Conservation (phyloP, 768 basidiomycete species). For the Lentinula detonsa region DNA sequence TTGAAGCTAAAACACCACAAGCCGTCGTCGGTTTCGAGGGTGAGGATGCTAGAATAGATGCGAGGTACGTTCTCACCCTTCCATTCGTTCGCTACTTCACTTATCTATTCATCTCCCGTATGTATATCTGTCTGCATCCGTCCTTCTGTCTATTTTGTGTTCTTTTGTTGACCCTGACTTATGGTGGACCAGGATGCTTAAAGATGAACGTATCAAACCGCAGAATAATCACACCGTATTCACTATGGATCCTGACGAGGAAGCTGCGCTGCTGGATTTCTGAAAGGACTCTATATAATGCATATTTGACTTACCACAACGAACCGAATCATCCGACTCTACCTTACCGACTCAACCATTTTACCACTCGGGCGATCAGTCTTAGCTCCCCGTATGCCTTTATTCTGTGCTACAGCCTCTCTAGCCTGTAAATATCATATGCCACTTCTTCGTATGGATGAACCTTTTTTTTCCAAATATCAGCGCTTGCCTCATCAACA, state of each 20-base stretch:
- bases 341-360: too few species aligned
- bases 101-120: not conserved
- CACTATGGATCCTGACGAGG: slow-evolving; percentile 25
- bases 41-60: slow-evolving; percentile 84
- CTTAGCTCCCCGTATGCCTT: too few species aligned
- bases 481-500: not conserved
- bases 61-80: slow-evolving; percentile 48
- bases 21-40: slow-evolving; percentile 84
- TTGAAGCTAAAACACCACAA: slow-evolving; percentile 89
- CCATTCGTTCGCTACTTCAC: too few species aligned
- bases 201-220: slow-evolving; percentile 75
- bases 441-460: slow-evolving; percentile 8
- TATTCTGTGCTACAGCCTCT: slow-evolving; percentile 17
- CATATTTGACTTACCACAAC: too few species aligned
- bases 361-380: too few species aligned
- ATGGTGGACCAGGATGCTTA: slow-evolving; percentile 61
- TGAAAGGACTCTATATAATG: not conserved
- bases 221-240: slow-evolving; percentile 42
- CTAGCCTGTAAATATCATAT: slow-evolving; percentile 11
- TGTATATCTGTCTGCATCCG: not conserved
- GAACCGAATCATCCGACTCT: too few species aligned
- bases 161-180: too few species aligned
- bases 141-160: not conserved
- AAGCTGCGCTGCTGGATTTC: not conserved
- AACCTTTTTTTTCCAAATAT: not conserved